These are phyloP conservation scores for Lactarius psammicola DNA, from an alignment of 768 basidiomycete genomes.

Conservation along the genomic window DNA sequence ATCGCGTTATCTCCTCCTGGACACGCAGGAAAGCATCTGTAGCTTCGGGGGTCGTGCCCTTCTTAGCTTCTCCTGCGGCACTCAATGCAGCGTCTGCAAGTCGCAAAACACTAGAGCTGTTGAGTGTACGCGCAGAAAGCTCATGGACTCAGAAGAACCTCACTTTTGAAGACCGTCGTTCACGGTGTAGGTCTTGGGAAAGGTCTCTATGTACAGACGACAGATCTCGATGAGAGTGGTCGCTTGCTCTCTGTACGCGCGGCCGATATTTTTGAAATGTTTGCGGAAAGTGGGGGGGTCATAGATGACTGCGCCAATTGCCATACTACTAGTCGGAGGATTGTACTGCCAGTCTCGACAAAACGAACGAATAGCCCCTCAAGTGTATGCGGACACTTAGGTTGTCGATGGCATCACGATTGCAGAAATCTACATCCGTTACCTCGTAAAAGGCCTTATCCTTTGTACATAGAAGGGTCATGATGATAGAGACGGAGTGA, in stretches of 20 bases:
- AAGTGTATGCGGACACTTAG: neutral
- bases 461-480: neutral
- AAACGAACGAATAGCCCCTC: neutral
- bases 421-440: neutral
- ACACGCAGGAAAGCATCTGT: neutral
- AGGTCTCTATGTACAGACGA: neutral
- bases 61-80: neutral
- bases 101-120: neutral
- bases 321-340: neutral
- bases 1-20: neutral
- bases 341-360: neutral
- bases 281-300: slow-evolving; percentile 2
- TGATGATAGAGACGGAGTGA: neutral
- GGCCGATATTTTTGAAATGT: slow-evolving; percentile 4
- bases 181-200: neutral
- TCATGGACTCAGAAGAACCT: neutral
- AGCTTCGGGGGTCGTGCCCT: neutral
- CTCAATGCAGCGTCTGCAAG: slow-evolving; percentile 6
- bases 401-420: neutral
- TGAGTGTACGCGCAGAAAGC: neutral
- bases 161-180: neutral
- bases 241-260: neutral
- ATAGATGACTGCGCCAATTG: neutral
- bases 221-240: slow-evolving; percentile 7
- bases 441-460: neutral